Base-by-base conservation (phyloP, 2,329 filamentous ascomycete genomes). In the Pestalotiopsis fici region DNA sequence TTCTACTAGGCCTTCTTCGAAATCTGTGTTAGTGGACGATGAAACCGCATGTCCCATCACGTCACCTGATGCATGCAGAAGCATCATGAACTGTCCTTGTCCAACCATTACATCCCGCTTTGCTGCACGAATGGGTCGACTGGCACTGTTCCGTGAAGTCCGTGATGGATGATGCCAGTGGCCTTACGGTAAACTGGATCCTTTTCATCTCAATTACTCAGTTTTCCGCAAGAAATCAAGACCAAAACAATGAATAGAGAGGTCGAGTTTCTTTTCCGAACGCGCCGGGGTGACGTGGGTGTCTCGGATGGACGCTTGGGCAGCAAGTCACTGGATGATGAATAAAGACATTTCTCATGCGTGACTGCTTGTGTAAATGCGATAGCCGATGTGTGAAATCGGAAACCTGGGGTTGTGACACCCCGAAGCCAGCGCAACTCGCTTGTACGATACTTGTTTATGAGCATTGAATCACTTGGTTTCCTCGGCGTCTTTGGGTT, bases 211-310 rank as follows among this genome's bases (percentile, higher is more conserved):
- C 43, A 3, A n/a, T n/a, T 9, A 11, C 43, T 50, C 15, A 21
- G 18, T 21, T 50, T 21, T n/a, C 18, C 43, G 18, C 43, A 21
- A 50, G 21, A 50, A 15, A 47, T 47, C 13, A 47, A n/a, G n/a
- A n/a, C 15, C 13, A 47, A n/a, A 47, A n/a, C 15, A n/a, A 18
- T 5, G 43, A 47, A 23, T 18, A 50, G 18, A 43, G 6, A 43
- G 15, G 43, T 23, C 60, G 50, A 63, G 65, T 64, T 70, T 66
- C 69, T 65, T 73, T 69, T 68, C 69, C 55, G 71, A 75, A 75
- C 70, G 73, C 74, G 68, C 74, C 75, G 73, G 74, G 73, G 70
- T 62, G 21, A 71, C 68, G 72, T 70, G 71, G 69, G 68, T 74
- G 68, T 74, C 71, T 75, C 73, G 71, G 73, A 66, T 71, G 66